These are phyloP conservation scores for Glaciozyma martinii DNA, from an alignment of 768 basidiomycete genomes.

Conservation along the genomic window DNA sequence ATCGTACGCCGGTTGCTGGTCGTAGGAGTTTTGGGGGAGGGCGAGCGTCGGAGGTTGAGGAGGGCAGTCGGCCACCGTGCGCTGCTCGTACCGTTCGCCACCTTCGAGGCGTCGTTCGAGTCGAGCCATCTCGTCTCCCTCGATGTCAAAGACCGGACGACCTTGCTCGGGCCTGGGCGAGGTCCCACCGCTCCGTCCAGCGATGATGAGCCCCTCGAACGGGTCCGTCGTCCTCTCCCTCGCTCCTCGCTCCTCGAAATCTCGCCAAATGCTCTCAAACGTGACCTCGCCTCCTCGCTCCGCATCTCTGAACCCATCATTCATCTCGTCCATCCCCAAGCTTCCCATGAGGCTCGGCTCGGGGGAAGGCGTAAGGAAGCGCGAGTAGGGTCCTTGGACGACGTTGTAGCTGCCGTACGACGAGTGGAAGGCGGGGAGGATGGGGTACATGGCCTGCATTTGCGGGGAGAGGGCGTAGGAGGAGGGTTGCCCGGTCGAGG, in stretches of 20 bases:
- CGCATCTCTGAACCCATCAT: background rate
- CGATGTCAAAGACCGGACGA: background rate
- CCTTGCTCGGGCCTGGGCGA: background rate
- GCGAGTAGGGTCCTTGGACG: conserved; percentile 21
- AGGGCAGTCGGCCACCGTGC: background rate
- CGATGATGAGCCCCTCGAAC: conserved; percentile 27
- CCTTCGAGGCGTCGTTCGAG: background rate
- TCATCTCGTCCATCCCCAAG: conserved; percentile 9
- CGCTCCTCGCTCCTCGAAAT: background rate
- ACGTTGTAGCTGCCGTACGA: conserved; percentile 29
- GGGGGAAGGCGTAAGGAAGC: conserved; percentile 28
- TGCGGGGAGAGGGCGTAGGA: background rate
- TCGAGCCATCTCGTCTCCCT: background rate
- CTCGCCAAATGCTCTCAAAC: conserved; percentile 3
- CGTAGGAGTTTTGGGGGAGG: background rate
- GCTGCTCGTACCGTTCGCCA: background rate
- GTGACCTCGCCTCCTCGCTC: background rate
- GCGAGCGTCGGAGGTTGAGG: background rate
- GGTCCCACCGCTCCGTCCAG: background rate
- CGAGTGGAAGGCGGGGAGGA: conserved; percentile 24
- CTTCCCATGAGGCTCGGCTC: conserved; percentile 25
- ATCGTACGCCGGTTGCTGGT: background rate
- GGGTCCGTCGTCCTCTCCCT: conserved; percentile 15
- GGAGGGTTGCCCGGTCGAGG: background rate
- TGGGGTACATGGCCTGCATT: background rate